These are phyloP conservation scores for Ceratobasidium sp. DNA, from an alignment of 1,284 basidiomycete species.

Conservation along the genomic window DNA sequence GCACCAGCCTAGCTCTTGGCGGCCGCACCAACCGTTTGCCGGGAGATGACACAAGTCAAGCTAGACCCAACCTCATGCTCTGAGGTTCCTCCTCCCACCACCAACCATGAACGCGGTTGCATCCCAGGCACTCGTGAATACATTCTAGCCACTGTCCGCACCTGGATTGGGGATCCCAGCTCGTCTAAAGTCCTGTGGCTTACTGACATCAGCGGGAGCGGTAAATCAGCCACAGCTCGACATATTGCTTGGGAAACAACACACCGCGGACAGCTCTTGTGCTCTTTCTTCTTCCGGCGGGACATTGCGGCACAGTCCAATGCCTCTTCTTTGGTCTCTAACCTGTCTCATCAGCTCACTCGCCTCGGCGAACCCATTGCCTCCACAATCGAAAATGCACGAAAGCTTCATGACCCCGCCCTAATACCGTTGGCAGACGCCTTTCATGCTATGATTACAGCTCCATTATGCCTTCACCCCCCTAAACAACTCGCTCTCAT, in stretches of 20 bases:
- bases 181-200: constrained; percentile 27
- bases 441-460: background rate
- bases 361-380: background rate
- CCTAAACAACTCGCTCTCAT: background rate
- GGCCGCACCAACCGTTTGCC: no score
- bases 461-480: constrained; percentile 1
- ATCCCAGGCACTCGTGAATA: constrained; percentile 10
- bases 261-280: background rate
- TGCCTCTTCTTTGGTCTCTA: constrained; percentile 5
- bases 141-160: constrained; percentile 2
- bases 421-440: background rate
- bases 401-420: background rate
- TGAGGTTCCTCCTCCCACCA: background rate
- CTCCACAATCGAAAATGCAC: background rate
- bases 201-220: constrained; percentile 37
- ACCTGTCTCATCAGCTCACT: background rate
- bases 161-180: background rate
- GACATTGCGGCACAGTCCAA: constrained; percentile 22
- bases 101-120: background rate
- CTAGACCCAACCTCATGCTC: no score
- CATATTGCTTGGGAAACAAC: constrained; percentile 21
- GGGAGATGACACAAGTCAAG: no score
- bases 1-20: no score
- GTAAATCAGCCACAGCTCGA: constrained; percentile 33
- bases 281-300: constrained; percentile 36